Conservation (phyloP, 1,139 yeast genomes). For the Pichia norvegensis region DNA sequence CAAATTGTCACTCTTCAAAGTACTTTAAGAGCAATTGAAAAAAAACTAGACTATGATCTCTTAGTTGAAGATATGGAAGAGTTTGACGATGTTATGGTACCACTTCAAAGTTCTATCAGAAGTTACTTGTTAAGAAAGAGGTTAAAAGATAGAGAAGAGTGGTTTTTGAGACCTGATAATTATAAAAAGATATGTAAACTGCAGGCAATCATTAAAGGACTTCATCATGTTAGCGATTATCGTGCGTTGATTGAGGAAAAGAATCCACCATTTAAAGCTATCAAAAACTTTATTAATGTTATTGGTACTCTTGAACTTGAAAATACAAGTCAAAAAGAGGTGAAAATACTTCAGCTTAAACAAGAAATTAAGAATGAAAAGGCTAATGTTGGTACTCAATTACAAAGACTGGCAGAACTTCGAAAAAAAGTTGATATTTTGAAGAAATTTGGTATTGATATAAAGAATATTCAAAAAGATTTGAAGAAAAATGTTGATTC, state of each 20-base stretch:
- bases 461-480: conserved; percentile 50
- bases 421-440: conserved; percentile 75
- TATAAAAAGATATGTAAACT: conserved; percentile 54
- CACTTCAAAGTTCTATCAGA: conserved; percentile 44
- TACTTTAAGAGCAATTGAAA: conserved; percentile 39
- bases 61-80: conserved; percentile 47
- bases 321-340: conserved; percentile 54
- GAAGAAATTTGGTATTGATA: conserved; percentile 69
- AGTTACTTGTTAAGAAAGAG: conserved; percentile 37
- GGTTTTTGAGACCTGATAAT: conserved; percentile 45
- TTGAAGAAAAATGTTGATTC: conserved; percentile 10
- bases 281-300: conserved; percentile 68
- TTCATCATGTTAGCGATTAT: conserved; percentile 66
- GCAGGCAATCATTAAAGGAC: conserved; percentile 67
- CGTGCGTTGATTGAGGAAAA: conserved; percentile 57
- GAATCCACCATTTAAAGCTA: conserved; percentile 72
- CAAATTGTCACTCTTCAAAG: conserved; percentile 33
- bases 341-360: conserved; percentile 58
- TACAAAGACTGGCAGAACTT: conserved; percentile 66
- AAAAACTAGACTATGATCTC: conserved; percentile 44
- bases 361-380: conserved; percentile 61
- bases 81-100: conserved; percentile 33
- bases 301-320: conserved; percentile 66
- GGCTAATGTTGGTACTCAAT: conserved; percentile 57
- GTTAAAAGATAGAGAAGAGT: conserved; percentile 35